These are phyloP conservation scores for Abrus precatorius DNA, from an alignment of 306 rosid species.

Conservation along the genomic window DNA sequence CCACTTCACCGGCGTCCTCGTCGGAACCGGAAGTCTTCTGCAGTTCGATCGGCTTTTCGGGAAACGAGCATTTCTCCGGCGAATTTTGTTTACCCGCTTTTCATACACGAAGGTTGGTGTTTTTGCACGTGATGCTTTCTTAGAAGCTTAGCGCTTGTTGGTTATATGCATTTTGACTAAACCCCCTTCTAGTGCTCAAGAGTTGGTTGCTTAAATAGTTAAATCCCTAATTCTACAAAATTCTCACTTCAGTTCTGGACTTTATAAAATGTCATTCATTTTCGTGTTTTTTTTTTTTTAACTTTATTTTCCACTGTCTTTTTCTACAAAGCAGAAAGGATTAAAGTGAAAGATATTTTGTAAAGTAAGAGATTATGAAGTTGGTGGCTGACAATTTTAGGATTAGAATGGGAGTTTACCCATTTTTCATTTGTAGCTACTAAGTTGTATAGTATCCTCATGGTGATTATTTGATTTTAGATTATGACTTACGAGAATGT, in stretches of 20 bases:
- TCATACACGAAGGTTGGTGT: constrained; percentile 91
- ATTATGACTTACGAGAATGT: constrained; percentile 23
- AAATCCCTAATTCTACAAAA: no score
- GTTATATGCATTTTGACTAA: constrained; percentile 11
- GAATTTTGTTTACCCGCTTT: constrained; percentile 92
- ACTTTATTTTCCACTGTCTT: neutral
- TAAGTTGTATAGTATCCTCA: neutral
- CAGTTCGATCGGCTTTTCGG: constrained; percentile 80
- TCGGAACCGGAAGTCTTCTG: constrained; percentile 74
- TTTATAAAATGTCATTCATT: no score
- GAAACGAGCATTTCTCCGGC: constrained; percentile 86
- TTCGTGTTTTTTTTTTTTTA: neutral
- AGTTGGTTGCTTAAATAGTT: no score
- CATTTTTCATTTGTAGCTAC: constrained; percentile 8
- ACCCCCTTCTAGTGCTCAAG: neutral
- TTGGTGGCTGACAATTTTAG: neutral
- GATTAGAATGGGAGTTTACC: neutral
- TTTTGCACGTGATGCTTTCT: neutral
- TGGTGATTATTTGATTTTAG: constrained; percentile 36
- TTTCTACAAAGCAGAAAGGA: neutral
- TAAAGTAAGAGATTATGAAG: neutral
- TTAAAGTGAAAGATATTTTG: neutral
- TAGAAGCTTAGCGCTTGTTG: neutral
- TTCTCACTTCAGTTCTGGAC: no score
- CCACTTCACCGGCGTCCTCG: constrained; percentile 88